Conservation (phyloP, 1,139 yeast species). For the Yamadazyma atmosphaerica region DNA sequence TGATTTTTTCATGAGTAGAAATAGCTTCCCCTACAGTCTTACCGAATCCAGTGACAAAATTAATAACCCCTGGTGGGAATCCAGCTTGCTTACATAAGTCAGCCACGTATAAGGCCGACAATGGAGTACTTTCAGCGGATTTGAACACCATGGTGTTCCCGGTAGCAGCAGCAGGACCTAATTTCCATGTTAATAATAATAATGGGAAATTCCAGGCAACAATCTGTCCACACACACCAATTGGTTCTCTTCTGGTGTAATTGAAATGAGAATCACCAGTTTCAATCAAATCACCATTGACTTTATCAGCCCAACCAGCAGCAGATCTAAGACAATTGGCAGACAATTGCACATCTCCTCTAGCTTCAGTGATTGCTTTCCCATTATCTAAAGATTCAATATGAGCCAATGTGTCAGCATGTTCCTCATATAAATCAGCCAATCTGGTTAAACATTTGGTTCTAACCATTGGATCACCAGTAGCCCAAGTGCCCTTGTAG, state of each 20-base stretch:
- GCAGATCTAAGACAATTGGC: slow-evolving; percentile 66
- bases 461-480: slow-evolving; percentile 48
- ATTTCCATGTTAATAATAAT: slow-evolving; percentile 82
- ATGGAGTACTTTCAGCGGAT: slow-evolving; percentile 83
- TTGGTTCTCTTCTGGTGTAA: slow-evolving; percentile 61
- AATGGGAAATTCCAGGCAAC: slow-evolving; percentile 91
- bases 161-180: slow-evolving; percentile 80
- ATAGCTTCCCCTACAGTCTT: slow-evolving; percentile 75
- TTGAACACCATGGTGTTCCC: slow-evolving; percentile 81
- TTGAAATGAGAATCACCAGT: slow-evolving; percentile 62
- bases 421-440: slow-evolving; percentile 63
- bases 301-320: slow-evolving; percentile 85
- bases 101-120: slow-evolving; percentile 69
- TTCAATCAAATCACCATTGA: slow-evolving; percentile 66
- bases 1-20: slow-evolving; percentile 64
- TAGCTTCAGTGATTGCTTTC: slow-evolving; percentile 58
- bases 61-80: slow-evolving; percentile 77
- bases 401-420: slow-evolving; percentile 59
- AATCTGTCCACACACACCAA: slow-evolving; percentile 81
- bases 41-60: slow-evolving; percentile 78
- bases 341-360: slow-evolving; percentile 62
- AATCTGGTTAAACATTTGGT: slow-evolving; percentile 53
- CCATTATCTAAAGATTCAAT: slow-evolving; percentile 83
- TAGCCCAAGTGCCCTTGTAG: slow-evolving; percentile 35
- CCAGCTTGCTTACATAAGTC: slow-evolving; percentile 66